Percentiles rank a stretch among this genome's conserved stretches.
phyloP scores from a whole-genome alignment of 768 basidiomycete species.

The Auriscalpium vulgare region DNA sequence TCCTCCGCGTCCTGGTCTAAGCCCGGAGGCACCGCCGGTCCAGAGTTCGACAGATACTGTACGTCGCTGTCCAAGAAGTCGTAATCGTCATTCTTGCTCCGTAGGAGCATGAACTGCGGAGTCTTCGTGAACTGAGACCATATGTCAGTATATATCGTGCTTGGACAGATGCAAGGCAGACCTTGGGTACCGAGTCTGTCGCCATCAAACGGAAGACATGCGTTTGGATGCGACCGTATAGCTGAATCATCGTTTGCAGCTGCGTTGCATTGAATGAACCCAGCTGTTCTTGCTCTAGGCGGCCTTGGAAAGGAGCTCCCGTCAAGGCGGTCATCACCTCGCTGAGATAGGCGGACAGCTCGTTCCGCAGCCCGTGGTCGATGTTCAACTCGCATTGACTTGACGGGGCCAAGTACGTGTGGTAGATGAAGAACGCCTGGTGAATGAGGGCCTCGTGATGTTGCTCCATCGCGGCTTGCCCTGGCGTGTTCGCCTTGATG shows the following conservation, averaged over 20 bases:
- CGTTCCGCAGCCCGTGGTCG: conserved; percentile 92
- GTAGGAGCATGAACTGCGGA: conserved; percentile 68
- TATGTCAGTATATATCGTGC: not conserved
- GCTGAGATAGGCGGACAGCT: conserved; percentile 87
- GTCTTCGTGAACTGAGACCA: conserved; percentile 76
- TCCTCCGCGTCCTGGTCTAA: conserved; percentile 51
- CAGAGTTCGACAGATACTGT: conserved; percentile 13
- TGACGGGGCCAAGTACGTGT: conserved; percentile 91
- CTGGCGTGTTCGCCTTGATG: conserved; percentile 44
- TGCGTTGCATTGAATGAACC: conserved; percentile 89
- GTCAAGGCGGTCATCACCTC: conserved; percentile 76
- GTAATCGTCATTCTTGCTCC: conserved; percentile 72
- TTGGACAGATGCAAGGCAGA: conserved; percentile 20
- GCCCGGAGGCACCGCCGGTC: conserved; percentile 63
- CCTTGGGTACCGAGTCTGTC: conserved; percentile 98
- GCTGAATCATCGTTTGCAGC: conserved; percentile 82
- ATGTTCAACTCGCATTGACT: conserved; percentile 97
- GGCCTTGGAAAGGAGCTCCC: conserved; percentile 72
- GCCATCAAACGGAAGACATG: conserved; percentile 98
- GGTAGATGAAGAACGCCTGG: conserved; percentile 89
- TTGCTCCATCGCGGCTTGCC: conserved; percentile 88
- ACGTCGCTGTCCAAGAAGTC: conserved; percentile 55
- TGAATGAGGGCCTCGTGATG: conserved; percentile 94
- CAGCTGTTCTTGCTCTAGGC: conserved; percentile 75
- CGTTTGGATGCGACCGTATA: conserved; percentile 94